These are phyloP conservation scores for Breviolum minutum DNA, from an alignment of 73 alveolate genomes.

Conservation along the genomic window DNA sequence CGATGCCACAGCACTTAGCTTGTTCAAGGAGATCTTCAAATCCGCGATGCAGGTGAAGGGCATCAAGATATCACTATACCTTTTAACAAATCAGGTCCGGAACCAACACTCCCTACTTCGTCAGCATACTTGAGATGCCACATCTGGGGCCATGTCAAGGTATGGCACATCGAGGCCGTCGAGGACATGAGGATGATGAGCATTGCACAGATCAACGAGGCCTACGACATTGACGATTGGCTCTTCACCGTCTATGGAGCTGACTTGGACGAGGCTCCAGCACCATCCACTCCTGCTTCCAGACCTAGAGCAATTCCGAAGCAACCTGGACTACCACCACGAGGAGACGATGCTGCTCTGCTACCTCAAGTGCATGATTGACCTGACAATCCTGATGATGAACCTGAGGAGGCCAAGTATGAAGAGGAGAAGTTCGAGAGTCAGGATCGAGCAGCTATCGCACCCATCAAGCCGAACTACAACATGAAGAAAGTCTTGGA, in stretches of 20 bases:
- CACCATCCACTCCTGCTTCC: background rate
- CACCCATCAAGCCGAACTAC: background rate
- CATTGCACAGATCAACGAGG: background rate
- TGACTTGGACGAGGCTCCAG: background rate
- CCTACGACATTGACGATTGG: background rate
- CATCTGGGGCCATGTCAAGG: background rate
- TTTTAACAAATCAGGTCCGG: background rate
- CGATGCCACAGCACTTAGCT: background rate
- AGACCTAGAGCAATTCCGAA: background rate
- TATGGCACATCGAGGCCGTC: background rate
- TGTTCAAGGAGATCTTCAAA: background rate
- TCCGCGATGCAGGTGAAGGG: background rate
- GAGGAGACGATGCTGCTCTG: background rate
- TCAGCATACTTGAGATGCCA: background rate
- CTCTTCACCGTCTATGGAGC: background rate
- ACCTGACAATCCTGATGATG: background rate
- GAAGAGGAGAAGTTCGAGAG: background rate
- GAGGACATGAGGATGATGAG: conserved; percentile 2
- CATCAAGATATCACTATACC: background rate
- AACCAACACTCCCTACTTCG: background rate
- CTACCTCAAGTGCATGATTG: background rate
- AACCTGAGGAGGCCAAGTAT: background rate
- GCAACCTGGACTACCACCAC: background rate
- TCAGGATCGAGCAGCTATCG: background rate
- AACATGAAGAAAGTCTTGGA: background rate